Conservation (phyloP, 2,329 filamentous ascomycete species). For the Epichloe sp. region DNA sequence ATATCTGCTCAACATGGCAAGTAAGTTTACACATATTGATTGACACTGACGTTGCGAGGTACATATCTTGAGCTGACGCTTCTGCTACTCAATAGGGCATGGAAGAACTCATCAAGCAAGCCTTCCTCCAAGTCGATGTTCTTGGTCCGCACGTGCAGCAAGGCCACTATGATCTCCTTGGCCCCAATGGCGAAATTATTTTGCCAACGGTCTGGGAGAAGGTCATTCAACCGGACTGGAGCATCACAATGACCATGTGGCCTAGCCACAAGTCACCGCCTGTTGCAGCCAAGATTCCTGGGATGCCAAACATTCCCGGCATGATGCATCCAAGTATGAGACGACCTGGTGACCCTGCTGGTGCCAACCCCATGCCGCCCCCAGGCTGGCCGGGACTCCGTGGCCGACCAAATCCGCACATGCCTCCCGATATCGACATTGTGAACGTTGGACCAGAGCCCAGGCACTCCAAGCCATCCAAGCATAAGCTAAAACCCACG, state of each 20-base stretch:
- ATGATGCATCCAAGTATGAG: not conserved
- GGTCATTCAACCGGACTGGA: conserved; percentile 59
- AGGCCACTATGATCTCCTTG: conserved; percentile 69
- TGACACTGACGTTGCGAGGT: not conserved
- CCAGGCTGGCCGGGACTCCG: conserved; percentile 7
- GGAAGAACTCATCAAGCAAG: conserved; percentile 76
- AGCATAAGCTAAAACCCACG: conserved; percentile 8
- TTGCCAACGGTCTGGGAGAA: conserved; percentile 68
- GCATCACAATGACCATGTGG: conserved; percentile 45
- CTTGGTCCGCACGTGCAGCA: conserved; percentile 65
- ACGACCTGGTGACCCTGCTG: conserved; percentile 4
- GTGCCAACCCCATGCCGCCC: conserved; percentile 3
- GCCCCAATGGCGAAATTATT: conserved; percentile 71
- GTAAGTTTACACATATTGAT: conserved; percentile 34
- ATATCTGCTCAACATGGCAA: conserved; percentile 71
- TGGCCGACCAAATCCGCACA: conserved; percentile 1
- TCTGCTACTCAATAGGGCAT: conserved; percentile 48
- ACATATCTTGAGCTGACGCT: conserved; percentile 4
- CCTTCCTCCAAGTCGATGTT: conserved; percentile 65
- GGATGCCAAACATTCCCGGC: conserved; percentile 2
- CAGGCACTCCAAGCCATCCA: conserved; percentile 6
- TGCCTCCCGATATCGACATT: conserved; percentile 9
- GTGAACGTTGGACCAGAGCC: conserved; percentile 8
- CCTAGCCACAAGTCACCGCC: conserved; percentile 29
- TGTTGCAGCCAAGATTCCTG: not conserved